phyloP scores from a whole-genome alignment of 164 flowering plant species.

The Malania oleifera region DNA sequence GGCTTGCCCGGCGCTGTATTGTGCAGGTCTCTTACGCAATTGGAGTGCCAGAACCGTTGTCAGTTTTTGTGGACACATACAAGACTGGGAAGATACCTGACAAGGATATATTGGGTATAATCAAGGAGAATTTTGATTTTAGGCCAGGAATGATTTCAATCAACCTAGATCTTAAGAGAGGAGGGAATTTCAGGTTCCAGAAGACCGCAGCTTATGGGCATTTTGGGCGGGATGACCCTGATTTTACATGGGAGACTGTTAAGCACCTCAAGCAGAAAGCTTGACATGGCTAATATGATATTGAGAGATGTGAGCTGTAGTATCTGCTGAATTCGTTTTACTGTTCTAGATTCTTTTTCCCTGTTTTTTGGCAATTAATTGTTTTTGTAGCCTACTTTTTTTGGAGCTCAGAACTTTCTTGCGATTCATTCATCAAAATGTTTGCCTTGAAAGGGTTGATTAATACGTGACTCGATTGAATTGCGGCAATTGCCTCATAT shows the following conservation, averaged over 20 bases:
- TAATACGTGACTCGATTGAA: not conserved
- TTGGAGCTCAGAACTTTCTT: not conserved
- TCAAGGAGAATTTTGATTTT: slow-evolving; percentile 61
- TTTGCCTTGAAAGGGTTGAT: not conserved
- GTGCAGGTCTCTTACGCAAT: slow-evolving; percentile 76
- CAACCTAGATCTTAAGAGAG: slow-evolving; percentile 58
- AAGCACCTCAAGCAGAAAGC: slow-evolving; percentile 40
- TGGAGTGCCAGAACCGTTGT: slow-evolving; percentile 64
- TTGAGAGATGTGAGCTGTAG: not conserved
- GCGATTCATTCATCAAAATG: not conserved
- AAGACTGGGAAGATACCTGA: slow-evolving; percentile 61
- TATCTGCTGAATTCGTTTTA: too few relatives aligned
- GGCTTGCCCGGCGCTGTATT: slow-evolving; percentile 63
- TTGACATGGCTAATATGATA: slow-evolving; percentile 3
- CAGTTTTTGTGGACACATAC: slow-evolving; percentile 61
- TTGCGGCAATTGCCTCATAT: not conserved
- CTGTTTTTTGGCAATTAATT: too few relatives aligned
- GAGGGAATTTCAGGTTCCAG: slow-evolving; percentile 61
- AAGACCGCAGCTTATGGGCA: slow-evolving; percentile 78
- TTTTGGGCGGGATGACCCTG: slow-evolving; percentile 66
- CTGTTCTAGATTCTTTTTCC: too few relatives aligned
- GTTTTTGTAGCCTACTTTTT: not conserved
- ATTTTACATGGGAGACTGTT: slow-evolving; percentile 64
- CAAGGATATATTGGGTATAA: slow-evolving; percentile 44
- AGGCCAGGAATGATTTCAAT: slow-evolving; percentile 75